Conservation (phyloP, 495 filamentous ascomycete species). For the Aspergillus taichungensis region DNA sequence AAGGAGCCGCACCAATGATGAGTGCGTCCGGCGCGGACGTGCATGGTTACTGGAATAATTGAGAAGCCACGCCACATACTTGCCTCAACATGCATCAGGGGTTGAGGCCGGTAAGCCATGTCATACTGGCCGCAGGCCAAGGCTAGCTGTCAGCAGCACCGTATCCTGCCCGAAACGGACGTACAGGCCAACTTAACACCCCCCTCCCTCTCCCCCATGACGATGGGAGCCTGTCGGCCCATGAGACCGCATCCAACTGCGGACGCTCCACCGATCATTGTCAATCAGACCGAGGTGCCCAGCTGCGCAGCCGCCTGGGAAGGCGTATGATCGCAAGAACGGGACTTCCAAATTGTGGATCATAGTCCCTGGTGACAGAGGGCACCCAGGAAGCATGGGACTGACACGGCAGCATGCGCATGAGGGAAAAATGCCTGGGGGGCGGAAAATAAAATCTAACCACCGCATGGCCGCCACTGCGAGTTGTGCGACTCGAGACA, state of each 20-base stretch:
- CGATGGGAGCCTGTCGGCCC: neutral
- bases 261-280: conserved; percentile 7
- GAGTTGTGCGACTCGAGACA: conserved; percentile 15
- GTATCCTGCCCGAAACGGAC: no score
- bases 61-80: conserved; percentile 5
- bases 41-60: conserved; percentile 5
- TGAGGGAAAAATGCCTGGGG: neutral
- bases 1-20: conserved; percentile 11
- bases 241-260: conserved; percentile 6
- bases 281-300: conserved; percentile 9
- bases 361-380: no score
- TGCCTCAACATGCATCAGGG: conserved; percentile 5
- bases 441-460: conserved; percentile 12
- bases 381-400: no score
- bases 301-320: conserved; percentile 8
- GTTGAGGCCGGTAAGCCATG: conserved; percentile 1
- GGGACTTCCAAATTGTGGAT: no score
- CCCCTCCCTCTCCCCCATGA: no score
- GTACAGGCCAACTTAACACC: no score
- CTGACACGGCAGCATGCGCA: no score
- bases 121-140: neutral
- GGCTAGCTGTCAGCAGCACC: no score
- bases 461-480: conserved; percentile 22
- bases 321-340: neutral
- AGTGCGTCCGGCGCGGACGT: conserved; percentile 5